Percentiles rank a stretch among this genome's conserved stretches.
Evolutionary conservation across 2,329 filamentous ascomycete species (phyloP).

Genomic region (Zasmidium citrigriseum): DNA sequence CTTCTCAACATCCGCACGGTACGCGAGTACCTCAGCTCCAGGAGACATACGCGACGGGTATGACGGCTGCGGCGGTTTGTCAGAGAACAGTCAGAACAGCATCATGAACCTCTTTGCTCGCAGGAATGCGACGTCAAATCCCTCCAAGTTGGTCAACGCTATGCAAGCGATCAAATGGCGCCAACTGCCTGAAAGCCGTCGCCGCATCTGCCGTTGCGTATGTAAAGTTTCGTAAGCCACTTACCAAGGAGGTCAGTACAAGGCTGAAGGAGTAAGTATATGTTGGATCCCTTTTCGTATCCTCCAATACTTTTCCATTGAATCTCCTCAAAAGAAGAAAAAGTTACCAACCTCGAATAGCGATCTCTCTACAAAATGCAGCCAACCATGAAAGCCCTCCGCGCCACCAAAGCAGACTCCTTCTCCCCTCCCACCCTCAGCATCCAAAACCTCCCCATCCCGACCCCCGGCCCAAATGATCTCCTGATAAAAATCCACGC

Average conservation of each 20-base stretch:
- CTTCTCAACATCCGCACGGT: background rate
- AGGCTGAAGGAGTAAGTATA: background rate
- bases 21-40: too few relatives aligned
- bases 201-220: background rate
- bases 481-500: slow-evolving; percentile 32
- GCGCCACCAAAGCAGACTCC: slow-evolving; percentile 11
- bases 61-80: background rate
- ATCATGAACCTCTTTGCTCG: too few relatives aligned
- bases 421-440: slow-evolving; percentile 9
- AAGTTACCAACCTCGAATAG: background rate
- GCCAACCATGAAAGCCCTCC: slow-evolving; percentile 18
- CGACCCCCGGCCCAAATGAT: slow-evolving; percentile 21
- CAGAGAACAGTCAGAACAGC: background rate
- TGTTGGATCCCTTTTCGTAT: too few relatives aligned
- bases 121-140: too few relatives aligned
- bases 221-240: background rate
- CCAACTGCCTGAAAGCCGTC: background rate
- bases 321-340: background rate
- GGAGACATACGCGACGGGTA: too few relatives aligned
- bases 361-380: background rate
- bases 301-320: too few relatives aligned
- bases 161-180: too few relatives aligned
- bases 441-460: slow-evolving; percentile 20
- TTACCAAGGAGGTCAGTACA: background rate
- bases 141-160: too few relatives aligned